Conservation (phyloP, 305 asterid species). For the Fraxinus paxiana region DNA sequence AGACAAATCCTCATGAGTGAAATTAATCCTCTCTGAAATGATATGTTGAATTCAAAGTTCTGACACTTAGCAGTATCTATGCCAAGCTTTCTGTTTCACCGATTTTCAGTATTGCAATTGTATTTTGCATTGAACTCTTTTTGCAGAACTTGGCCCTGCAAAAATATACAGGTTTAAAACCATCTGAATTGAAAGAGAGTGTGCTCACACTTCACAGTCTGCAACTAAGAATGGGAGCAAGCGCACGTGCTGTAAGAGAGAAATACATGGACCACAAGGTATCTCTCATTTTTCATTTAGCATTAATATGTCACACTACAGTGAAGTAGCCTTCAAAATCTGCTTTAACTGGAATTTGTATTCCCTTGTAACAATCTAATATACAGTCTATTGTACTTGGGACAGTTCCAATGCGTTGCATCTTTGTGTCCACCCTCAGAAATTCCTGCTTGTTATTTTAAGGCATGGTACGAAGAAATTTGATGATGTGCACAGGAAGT, state of each 20-base stretch:
- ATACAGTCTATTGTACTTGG: conserved; percentile 13
- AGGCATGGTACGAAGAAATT: conserved; percentile 29
- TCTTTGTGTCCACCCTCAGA: conserved; percentile 37
- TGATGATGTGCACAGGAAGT: conserved; percentile 16
- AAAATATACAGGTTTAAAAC: conserved; percentile 47
- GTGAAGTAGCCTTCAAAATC: background rate
- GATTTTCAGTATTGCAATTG: background rate
- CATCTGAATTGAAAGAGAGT: conserved; percentile 55
- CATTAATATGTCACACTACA: background rate
- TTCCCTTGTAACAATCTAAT: conserved; percentile 11
- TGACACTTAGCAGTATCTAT: background rate
- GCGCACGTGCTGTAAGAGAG: conserved; percentile 39
- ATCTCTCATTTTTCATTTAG: conserved; percentile 12
- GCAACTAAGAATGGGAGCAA: conserved; percentile 37
- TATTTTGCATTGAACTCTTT: background rate
- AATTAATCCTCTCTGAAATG: background rate
- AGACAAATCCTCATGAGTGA: conserved; percentile 14
- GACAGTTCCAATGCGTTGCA: conserved; percentile 58
- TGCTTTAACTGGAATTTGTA: background rate
- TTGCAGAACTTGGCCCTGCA: conserved; percentile 49
- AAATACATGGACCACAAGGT: conserved; percentile 68
- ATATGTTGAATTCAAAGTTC: background rate
- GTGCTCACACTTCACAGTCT: conserved; percentile 53
- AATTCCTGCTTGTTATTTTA: conserved; percentile 44
- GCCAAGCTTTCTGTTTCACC: background rate